Evolutionary conservation across 176 grass and related monocot genomes (phyloP).

Genomic region (Oryza meridionalis): DNA sequence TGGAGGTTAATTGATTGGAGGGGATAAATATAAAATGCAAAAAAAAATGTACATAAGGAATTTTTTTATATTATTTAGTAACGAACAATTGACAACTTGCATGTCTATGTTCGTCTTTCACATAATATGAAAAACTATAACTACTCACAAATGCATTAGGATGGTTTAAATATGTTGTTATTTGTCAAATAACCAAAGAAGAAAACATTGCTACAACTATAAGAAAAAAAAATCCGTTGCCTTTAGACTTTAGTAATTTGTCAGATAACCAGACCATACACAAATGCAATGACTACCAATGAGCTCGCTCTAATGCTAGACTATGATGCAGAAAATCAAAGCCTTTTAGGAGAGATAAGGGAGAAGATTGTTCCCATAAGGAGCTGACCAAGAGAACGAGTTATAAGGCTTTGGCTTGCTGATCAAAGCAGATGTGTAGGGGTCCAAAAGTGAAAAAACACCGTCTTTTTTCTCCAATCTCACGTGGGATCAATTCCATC

Average conservation of each 20-base stretch:
- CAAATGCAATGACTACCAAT: background rate
- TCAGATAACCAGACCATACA: background rate
- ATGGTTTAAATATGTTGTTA: too few relatives aligned
- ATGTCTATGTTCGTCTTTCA: background rate
- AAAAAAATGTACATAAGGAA: background rate
- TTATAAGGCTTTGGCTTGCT: conserved; percentile 2
- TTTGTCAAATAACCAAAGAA: background rate
- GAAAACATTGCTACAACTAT: background rate
- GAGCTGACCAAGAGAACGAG: conserved; percentile 3
- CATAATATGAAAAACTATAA: background rate
- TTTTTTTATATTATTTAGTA: background rate
- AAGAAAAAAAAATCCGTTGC: background rate
- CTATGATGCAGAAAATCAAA: conserved; percentile 4
- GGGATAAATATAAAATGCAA: background rate
- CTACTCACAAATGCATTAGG: too few relatives aligned
- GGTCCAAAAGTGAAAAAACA: conserved; percentile 27
- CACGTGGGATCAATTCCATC: background rate
- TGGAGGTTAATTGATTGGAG: background rate
- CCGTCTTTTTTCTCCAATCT: background rate
- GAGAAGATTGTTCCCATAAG: conserved; percentile 33
- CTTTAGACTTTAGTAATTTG: background rate
- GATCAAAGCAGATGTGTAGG: conserved; percentile 20
- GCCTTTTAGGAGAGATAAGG: conserved; percentile 6
- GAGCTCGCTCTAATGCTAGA: background rate
- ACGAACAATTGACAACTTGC: background rate